Evolutionary conservation across 2,329 filamentous ascomycete species (phyloP).

Genomic region (Diplodia intermedia): DNA sequence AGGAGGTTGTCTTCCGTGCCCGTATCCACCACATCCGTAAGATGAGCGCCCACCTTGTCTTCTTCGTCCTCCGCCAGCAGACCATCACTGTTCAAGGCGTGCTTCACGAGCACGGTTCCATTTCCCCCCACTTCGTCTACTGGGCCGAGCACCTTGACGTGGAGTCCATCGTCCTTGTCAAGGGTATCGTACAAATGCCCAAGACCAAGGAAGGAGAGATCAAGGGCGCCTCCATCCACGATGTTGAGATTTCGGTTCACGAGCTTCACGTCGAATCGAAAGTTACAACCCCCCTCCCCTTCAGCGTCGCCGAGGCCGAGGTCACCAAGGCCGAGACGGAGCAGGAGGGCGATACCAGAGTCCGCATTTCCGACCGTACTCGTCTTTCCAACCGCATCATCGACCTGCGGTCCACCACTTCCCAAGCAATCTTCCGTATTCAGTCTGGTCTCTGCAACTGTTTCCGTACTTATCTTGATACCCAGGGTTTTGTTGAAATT

Average conservation of each 20-base stretch:
- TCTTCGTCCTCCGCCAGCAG: conserved; percentile 85
- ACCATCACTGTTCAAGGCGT: conserved; percentile 85
- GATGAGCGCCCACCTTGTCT: conserved; percentile 82
- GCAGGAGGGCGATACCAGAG: conserved; percentile 63
- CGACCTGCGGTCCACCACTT: conserved; percentile 83
- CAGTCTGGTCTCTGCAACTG: conserved; percentile 80
- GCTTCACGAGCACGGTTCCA: conserved; percentile 66
- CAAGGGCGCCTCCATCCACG: conserved; percentile 75
- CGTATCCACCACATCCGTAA: conserved; percentile 80
- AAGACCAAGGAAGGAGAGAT: conserved; percentile 71
- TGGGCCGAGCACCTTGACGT: conserved; percentile 84
- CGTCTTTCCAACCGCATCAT: conserved; percentile 81
- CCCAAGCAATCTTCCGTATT: conserved; percentile 86
- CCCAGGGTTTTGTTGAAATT: conserved; percentile 85
- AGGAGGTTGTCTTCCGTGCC: conserved; percentile 71
- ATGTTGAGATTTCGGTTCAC: conserved; percentile 76
- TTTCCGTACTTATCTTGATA: conserved; percentile 78
- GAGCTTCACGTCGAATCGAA: conserved; percentile 68
- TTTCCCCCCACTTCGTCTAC: conserved; percentile 78
- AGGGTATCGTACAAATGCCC: conserved; percentile 74
- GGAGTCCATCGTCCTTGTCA: conserved; percentile 79
- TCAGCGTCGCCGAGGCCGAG: conserved; percentile 74
- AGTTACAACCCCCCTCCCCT: conserved; percentile 68
- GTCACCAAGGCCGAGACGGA: conserved; percentile 62
- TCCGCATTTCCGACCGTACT: conserved; percentile 73